Base-by-base conservation (phyloP, 2,329 filamentous ascomycete genomes). In the Sporothrix brunneoviolacea region DNA sequence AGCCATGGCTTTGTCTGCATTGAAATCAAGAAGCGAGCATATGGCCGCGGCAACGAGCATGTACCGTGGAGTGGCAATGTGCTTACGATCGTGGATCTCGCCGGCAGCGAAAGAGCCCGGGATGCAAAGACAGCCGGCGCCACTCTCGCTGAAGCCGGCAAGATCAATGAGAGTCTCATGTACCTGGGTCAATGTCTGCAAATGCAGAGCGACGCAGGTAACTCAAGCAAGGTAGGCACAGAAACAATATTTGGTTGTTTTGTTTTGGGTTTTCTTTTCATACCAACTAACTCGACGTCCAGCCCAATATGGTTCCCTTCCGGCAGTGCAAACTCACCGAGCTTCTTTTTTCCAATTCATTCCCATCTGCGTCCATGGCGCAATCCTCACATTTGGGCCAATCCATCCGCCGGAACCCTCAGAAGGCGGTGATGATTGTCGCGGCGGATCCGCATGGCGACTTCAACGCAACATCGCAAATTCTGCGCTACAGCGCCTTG, bases 141-240 rank as follows among this genome's bases (percentile, higher is more conserved):
- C 4, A 96, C 91, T 0, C 77, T 98, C 13, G 91, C 87, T 0
- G 93, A 98, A 70, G 93, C 91, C 32, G 93, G 93, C 48, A 97
- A 97, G 70, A 98, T 98, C 65, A 98, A 98, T 62, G 91, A 96
- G 67, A 95, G 88, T 62, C 72, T 98, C 63, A 98, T 98, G 93
- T 97, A 96, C 64, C 77, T 98, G 1, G 93, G 93, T 0, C 93
- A 97, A 63, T 98, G 93, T 64, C 77, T 98, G 60, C 91, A 97
- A 64, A 91, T 95, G 76, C 91, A 96, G 65, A 91, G 86, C 53
- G 88, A 91, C 59, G 77, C 83, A 28, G 83, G 84, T 38, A 83
- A 76, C 55, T 83, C 82, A 12, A 81, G 77, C 63, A 91, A 88
- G 78, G 86, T 88, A 73, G 41, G 39, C 35, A n/a, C 7, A 22